Evolutionary conservation across 2,329 filamentous ascomycete genomes (phyloP).

Genomic region (Cladophialophora chaetospira): DNA sequence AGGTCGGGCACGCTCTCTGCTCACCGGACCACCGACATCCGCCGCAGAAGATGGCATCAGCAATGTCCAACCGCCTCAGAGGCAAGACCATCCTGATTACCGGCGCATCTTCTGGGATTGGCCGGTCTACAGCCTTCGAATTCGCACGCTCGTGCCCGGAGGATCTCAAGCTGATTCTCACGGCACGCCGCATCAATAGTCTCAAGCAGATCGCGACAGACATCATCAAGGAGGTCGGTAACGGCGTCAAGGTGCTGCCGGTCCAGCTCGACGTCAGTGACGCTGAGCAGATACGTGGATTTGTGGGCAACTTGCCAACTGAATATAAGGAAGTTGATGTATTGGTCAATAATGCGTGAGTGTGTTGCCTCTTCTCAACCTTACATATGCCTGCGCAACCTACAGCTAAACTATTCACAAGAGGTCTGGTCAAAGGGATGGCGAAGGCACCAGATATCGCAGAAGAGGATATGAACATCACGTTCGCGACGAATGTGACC

Average conservation of each 20-base stretch:
- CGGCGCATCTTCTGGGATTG: conserved; percentile 91
- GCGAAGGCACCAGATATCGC: conserved; percentile 81
- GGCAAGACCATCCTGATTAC: conserved; percentile 93
- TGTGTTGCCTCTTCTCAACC: too few relatives aligned
- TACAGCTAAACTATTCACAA: too few relatives aligned
- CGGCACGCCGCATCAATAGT: conserved; percentile 79
- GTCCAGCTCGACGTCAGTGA: conserved; percentile 86
- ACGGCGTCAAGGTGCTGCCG: conserved; percentile 77
- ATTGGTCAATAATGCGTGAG: conserved; percentile 85
- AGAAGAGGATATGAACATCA: conserved; percentile 76
- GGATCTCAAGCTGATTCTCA: conserved; percentile 79
- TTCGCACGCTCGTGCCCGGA: conserved; percentile 84
- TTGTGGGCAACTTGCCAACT: conserved; percentile 72
- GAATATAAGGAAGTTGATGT: conserved; percentile 86
- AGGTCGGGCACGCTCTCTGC: too few relatives aligned
- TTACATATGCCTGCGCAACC: too few relatives aligned
- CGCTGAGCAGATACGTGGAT: conserved; percentile 68
- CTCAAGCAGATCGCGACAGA: conserved; percentile 74
- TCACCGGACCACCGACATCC: too few relatives aligned
- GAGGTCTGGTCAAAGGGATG: conserved; percentile 81
- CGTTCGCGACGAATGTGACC: conserved; percentile 92
- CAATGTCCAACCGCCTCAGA: conserved; percentile 77
- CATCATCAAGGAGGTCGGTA: conserved; percentile 74
- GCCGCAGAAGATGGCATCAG: conserved; percentile 68
- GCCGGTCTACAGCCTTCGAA: conserved; percentile 71